Evolutionary conservation across 2,329 filamentous ascomycete species (phyloP), one percentile per base, ranked within the genome.

Genomic region (Epichloe coenophiala): DNA sequence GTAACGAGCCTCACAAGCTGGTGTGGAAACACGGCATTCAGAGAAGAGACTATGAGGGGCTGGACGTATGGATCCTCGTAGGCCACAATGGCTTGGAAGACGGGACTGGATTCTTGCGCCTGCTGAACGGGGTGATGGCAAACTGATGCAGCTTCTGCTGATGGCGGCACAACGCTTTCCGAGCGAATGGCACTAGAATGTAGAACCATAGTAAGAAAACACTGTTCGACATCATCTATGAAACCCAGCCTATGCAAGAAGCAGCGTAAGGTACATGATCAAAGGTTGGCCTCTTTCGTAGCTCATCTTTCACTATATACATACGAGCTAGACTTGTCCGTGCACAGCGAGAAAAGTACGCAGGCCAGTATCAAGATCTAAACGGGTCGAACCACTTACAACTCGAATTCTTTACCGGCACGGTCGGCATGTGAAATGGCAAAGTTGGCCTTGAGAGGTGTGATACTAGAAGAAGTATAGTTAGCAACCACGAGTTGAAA

Each of bases 1-100:
- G 57, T 73, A 48, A 87, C 74, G 46, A 83, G 64, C 31, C 77
- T 73, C 62, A 79, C 79, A 1, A 69, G 65, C 3, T 67, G 67
- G 17, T 69, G 55, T 0, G 83, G 78, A 6, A 93, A 71, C 23
- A 78, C 69, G 4, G 76, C 71, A 47, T 78, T 63, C 21, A 97
- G 70, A n/a, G 89, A 86, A 19, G 77, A 71, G 45, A 89, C 66
- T 53, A 97, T 83, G 39, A 97, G 77, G 1, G 88, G 88, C 61
- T 96, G 88, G 8, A 97, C 88, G 63, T 97, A 98, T 43, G 75
- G 63, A 63, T 96, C 89, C 60, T 89, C 87, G 66, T 95, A 96
- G 61, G 88, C 77, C 59, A 96, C 72, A 47, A 91, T 66, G 47
- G 86, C 87, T 67, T 87, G 82, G 56, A 65, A 47, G 5, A 31